Evolutionary conservation across 176 grass and related monocot genomes (phyloP), one percentile per base, ranked within the genome.

Genomic region (Oryza nivara): DNA sequence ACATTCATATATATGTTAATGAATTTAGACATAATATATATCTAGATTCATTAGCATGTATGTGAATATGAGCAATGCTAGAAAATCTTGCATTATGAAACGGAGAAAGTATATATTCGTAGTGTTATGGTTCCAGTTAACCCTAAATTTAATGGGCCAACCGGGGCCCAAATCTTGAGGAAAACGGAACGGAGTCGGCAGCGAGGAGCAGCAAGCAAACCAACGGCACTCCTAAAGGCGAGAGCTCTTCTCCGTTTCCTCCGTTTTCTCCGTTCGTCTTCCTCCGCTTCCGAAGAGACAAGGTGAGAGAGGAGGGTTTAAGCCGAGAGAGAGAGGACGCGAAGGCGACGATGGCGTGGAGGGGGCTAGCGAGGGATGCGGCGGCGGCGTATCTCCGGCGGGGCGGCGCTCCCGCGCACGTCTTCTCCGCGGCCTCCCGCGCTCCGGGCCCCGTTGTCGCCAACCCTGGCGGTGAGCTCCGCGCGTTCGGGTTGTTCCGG

Each of bases 321-420:
- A 32, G 30, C 30, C 30, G 49, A 14, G 49, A 56, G 54, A 58
- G 54, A 58, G 17, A 32, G 35, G 54, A 58, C 6, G 54, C 16
- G 54, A 58, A 32, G 30, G 43, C 3, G 82, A 16, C 6, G 45
- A 88, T 91, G 90, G 78, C 90, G 36, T 91, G 67, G 68, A 47
- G 90, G 80, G 75, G 41, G 22, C 69, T 84, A 30, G 64, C 69
- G 30, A 75, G 23, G 75, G 69, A 44, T 11, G 80, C 23, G 28
- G 40, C 22, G 7, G 10, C 68, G 28, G 79, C 63, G 40, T 65
- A 54, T 58, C 84, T 80, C 49, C 76, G 72, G 26, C 85, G 65
- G 20, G 77, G 54, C 58, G 20, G 0, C 11, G 52, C 77, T 49
- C 73, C 77, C 45, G 38, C 67, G 23, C 66, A 25, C 36, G 1